Evolutionary conservation across 1,284 basidiomycete genomes (phyloP).

Genomic region (Ustilago trichophora): DNA sequence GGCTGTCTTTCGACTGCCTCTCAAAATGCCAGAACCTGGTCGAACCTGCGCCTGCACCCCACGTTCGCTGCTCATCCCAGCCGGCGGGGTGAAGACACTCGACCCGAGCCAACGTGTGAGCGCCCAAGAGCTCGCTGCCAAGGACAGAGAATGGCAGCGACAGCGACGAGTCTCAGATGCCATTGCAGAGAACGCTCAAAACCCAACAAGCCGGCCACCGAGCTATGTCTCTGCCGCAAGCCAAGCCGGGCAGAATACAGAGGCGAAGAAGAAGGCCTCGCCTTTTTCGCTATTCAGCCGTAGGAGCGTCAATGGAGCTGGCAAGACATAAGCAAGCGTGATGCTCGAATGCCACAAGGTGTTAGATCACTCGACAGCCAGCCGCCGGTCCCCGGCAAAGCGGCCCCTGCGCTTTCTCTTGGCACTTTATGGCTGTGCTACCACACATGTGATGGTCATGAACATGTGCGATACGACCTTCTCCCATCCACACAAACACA

Average conservation of each 20-base stretch:
- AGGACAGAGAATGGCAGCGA: constrained; percentile 26
- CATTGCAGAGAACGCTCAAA: too few species aligned
- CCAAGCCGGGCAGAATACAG: too few species aligned
- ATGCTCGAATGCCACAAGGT: too few species aligned
- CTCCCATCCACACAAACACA: too few species aligned
- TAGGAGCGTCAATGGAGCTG: background rate
- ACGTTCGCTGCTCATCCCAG: constrained; percentile 27
- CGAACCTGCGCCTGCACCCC: constrained; percentile 36
- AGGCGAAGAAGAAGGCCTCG: background rate
- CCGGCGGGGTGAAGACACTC: constrained; percentile 27
- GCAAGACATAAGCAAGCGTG: background rate
- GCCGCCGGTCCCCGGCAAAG: too few species aligned
- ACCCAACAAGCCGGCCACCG: background rate
- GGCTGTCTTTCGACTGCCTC: background rate
- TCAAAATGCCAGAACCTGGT: constrained; percentile 3
- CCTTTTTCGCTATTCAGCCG: background rate
- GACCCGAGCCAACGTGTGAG: constrained; percentile 40
- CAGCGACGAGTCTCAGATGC: too few species aligned
- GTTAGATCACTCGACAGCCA: too few species aligned
- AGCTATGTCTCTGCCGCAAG: background rate
- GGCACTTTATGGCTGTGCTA: too few species aligned
- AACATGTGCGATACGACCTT: too few species aligned
- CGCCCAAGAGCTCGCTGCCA: constrained; percentile 27
- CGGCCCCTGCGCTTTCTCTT: too few species aligned
- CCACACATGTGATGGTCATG: too few species aligned